A percentile compares a stretch with the other conserved stretches of the same genome.
phyloP scores from a whole-genome alignment of 2,329 filamentous ascomycete genomes.

The Arthroderma uncinatum region DNA sequence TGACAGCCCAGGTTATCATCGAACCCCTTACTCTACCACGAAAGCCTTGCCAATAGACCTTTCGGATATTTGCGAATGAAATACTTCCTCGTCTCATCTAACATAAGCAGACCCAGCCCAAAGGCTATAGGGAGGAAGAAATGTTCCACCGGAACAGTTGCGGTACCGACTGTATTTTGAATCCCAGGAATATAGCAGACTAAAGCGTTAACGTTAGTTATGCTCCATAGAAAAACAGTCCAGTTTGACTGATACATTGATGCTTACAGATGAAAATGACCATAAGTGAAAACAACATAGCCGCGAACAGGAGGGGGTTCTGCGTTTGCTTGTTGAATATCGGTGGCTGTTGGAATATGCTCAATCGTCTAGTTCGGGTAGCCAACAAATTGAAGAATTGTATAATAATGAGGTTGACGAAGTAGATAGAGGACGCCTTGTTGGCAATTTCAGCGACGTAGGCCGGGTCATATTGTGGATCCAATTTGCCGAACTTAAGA shows the following conservation, averaged over 20 bases:
- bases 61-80: constrained; percentile 49
- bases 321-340: constrained; percentile 52
- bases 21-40: constrained; percentile 44
- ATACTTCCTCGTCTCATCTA: constrained; percentile 59
- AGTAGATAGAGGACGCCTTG: constrained; percentile 62
- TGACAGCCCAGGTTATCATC: neutral
- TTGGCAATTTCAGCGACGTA: constrained; percentile 48
- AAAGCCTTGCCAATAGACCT: constrained; percentile 47
- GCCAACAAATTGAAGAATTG: constrained; percentile 60
- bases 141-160: constrained; percentile 55
- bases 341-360: constrained; percentile 62
- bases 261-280: constrained; percentile 57
- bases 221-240: neutral
- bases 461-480: constrained; percentile 42
- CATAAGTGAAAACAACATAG: constrained; percentile 55
- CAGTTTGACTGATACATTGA: neutral
- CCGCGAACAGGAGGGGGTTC: constrained; percentile 59
- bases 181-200: constrained; percentile 53
- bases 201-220: constrained; percentile 14
- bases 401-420: constrained; percentile 71
- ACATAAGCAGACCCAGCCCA: constrained; percentile 50
- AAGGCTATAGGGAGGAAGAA: constrained; percentile 69
- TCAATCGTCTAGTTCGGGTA: constrained; percentile 53
- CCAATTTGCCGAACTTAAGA: constrained; percentile 54
- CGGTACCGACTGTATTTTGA: constrained; percentile 50